Conservation (phyloP, 2,329 filamentous ascomycete genomes). For the Hypocreales sp. region DNA sequence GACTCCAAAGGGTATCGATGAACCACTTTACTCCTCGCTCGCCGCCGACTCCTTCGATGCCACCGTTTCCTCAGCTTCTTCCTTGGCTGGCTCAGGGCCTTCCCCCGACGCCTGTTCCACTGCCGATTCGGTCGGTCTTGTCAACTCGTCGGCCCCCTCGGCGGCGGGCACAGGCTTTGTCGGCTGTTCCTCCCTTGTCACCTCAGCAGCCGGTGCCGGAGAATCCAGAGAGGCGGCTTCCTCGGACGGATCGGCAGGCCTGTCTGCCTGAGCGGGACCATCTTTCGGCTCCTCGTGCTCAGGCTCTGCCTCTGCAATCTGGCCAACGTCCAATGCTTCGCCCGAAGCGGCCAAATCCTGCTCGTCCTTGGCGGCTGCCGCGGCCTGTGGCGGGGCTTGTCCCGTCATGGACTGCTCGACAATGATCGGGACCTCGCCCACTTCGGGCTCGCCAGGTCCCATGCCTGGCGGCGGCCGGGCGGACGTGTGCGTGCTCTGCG, state of each 20-base stretch:
- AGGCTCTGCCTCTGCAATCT: constrained; percentile 1
- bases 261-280: not conserved
- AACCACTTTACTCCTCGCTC: not conserved
- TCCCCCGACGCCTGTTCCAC: no score
- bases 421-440: constrained; percentile 24
- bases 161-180: not conserved
- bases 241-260: not conserved
- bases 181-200: not conserved
- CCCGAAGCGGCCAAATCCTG: constrained; percentile 3
- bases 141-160: no score
- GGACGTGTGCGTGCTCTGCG: constrained; percentile 31
- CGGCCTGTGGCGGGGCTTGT: no score
- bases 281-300: constrained; percentile 1
- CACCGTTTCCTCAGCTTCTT: not conserved
- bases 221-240: not conserved
- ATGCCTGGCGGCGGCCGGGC: constrained; percentile 29
- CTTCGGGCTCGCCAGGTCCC: constrained; percentile 34
- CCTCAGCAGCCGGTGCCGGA: not conserved
- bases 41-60: not conserved
- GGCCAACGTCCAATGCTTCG: constrained; percentile 1
- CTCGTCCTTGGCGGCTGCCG: constrained; percentile 3
- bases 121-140: no score
- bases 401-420: constrained; percentile 24
- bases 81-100: no score
- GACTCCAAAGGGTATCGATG: constrained; percentile 1